Evolutionary conservation across 805 yeast species (phyloP), one percentile per base, ranked within the genome.

Genomic region (Starmera caribaea): DNA sequence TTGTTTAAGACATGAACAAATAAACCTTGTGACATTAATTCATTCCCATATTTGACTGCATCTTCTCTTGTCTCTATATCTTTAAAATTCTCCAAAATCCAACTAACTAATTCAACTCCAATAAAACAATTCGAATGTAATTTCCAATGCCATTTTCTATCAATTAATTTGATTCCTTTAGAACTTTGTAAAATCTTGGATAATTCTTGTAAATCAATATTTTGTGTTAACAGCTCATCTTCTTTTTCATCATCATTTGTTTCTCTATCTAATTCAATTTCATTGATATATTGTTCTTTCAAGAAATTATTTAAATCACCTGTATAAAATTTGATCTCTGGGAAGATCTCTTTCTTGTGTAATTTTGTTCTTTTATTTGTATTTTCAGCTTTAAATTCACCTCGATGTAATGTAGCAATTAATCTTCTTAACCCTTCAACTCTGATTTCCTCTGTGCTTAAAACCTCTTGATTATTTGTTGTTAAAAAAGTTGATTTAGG

Each of bases 91-190:
- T 83, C 82, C 27, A 83, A 65, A 40, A 90, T 56, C 97, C 97
- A 90, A 28, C 76, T 74, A 0, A 88, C 96, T 45, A 87, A 66
- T 39, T 87, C 96, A 45, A 79, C 76, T 0, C 97, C 97, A 17
- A 86, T 57, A 53, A 90, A 87, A 59, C 95, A 83, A 45, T 81
- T 74, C 24, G 70, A 66, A 54, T 86, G 94, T 4, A 74, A 64
- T 45, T 78, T 79, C 75, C 89, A 77, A 58, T 90, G 97, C 98
- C 98, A 90, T 29, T 80, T 73, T 48, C 97, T 68, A 50, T 87
- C 95, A 1, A 74, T 78, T 30, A 92, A 65, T 16, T 67, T 69
- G 8, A 90, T 61, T 8, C 88, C 89, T 35, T 70, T 67, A 1
- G 71, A 66, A 5, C 81, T 73, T 49, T 81, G 94, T 37, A 90